Conservation (phyloP, 2,329 filamentous ascomycete species). For the Colletotrichum eremochloae region DNA sequence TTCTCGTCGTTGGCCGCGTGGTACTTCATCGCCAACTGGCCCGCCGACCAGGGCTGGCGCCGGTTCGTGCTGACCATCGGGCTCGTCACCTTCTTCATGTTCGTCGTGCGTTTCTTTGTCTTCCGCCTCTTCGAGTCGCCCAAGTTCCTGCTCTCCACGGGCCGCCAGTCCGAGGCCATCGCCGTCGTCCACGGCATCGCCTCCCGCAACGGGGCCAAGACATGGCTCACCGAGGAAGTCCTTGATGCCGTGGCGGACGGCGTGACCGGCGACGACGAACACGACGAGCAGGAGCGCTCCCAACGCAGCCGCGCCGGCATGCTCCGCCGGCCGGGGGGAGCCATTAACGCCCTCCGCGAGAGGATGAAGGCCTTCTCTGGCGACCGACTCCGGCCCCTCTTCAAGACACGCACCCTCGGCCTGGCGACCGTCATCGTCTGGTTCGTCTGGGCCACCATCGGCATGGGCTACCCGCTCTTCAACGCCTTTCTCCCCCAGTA, state of each 20-base stretch:
- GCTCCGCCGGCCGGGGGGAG: constrained; percentile 41
- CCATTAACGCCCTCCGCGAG: constrained; percentile 63
- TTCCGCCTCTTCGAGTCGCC: constrained; percentile 89
- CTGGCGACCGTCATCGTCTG: constrained; percentile 71
- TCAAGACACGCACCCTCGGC: constrained; percentile 66
- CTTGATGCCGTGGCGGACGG: constrained; percentile 66
- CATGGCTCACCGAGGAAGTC: constrained; percentile 82
- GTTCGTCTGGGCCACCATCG: constrained; percentile 87
- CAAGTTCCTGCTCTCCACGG: constrained; percentile 83
- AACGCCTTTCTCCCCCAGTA: constrained; percentile 93
- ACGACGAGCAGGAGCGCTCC: constrained; percentile 15
- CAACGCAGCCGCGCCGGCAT: neutral
- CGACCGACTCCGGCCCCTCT: constrained; percentile 76
- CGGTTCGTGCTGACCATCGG: constrained; percentile 80
- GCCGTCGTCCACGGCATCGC: constrained; percentile 85
- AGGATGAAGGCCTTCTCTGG: constrained; percentile 76
- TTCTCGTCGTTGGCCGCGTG: constrained; percentile 79
- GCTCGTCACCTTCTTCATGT: constrained; percentile 81
- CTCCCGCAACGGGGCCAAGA: constrained; percentile 75
- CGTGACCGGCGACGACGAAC: constrained; percentile 33
- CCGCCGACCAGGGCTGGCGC: constrained; percentile 80
- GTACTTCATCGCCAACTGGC: constrained; percentile 80
- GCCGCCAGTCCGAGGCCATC: constrained; percentile 83
- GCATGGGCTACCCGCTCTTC: constrained; percentile 89
- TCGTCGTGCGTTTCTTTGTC: constrained; percentile 80